Conservation (phyloP, 1,284 basidiomycete genomes). For the Dichomitus squalens region DNA sequence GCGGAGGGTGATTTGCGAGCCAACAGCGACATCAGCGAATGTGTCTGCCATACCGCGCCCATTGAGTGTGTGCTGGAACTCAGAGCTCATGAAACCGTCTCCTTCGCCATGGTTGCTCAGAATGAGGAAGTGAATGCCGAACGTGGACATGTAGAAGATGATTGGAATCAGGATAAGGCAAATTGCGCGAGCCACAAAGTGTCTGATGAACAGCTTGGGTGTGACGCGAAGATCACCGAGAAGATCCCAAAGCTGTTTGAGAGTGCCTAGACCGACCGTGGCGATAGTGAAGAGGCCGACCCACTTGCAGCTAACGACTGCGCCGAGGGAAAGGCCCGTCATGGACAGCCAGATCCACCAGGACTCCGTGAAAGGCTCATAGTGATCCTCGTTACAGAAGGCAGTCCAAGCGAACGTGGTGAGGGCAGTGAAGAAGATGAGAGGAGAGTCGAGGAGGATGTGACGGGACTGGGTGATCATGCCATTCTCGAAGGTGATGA, state of each 20-base stretch:
- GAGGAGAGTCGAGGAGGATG: conserved; percentile 96
- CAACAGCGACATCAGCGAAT: conserved; percentile 87
- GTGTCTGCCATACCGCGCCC: conserved; percentile 93
- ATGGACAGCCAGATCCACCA: conserved; percentile 97
- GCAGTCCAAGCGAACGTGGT: conserved; percentile 86
- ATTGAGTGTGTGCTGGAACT: conserved; percentile 96
- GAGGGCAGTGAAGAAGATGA: conserved; percentile 97
- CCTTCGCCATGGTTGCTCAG: conserved; percentile 92
- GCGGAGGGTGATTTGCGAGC: conserved; percentile 83
- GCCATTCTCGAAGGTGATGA: conserved; percentile 97
- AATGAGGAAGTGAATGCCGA: conserved; percentile 92
- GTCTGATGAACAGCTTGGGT: conserved; percentile 74
- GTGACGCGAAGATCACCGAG: conserved; percentile 87
- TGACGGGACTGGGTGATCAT: conserved; percentile 94
- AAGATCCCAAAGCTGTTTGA: conserved; percentile 89
- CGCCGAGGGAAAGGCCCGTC: conserved; percentile 88
- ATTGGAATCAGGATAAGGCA: conserved; percentile 88
- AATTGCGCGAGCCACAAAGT: conserved; percentile 87
- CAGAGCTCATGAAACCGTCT: conserved; percentile 98
- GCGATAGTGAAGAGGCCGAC: conserved; percentile 99
- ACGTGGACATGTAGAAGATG: conserved; percentile 94
- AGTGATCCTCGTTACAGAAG: conserved; percentile 90
- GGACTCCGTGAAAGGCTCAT: conserved; percentile 74
- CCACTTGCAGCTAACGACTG: conserved; percentile 96
- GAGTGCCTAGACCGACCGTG: conserved; percentile 84